Percentiles rank a stretch among this genome's conserved stretches.
Conservation (phyloP, 1,284 basidiomycete genomes). For the Cryptococcus sp. region DNA sequence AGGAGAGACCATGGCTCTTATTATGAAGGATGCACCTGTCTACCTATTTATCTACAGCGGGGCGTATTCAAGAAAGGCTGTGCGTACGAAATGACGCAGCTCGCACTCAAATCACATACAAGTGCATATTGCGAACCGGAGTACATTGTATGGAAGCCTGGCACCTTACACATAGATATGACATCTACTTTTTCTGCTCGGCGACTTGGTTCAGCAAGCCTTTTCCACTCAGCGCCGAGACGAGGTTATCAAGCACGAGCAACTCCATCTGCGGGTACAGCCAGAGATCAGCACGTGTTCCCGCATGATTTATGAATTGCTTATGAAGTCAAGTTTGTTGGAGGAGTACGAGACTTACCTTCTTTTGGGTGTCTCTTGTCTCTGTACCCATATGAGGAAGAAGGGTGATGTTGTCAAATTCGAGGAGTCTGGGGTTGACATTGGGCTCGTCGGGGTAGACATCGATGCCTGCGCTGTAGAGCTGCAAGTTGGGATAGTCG, state of each 20-base stretch:
- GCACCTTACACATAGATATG: too few species aligned
- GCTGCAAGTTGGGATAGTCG: constrained; percentile 54
- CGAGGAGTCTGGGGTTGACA: constrained; percentile 75
- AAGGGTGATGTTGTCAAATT: constrained; percentile 77
- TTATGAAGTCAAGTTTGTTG: too few species aligned
- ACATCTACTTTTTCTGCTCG: constrained; percentile 39
- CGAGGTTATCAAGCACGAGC: constrained; percentile 46
- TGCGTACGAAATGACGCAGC: too few species aligned
- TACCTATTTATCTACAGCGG: too few species aligned
- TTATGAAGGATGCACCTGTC: constrained; percentile 11
- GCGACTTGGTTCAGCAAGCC: constrained; percentile 47
- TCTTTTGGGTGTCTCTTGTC: constrained; percentile 74
- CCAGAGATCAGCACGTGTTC: background rate
- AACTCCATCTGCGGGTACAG: constrained; percentile 33
- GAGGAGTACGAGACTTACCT: constrained; percentile 58
- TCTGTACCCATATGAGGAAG: constrained; percentile 91
- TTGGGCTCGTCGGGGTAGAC: constrained; percentile 86
- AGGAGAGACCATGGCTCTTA: constrained; percentile 54
- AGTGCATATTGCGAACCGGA: too few species aligned
- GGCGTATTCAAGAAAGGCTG: too few species aligned
- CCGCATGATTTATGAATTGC: background rate
- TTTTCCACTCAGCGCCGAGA: constrained; percentile 39
- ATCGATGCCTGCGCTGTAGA: constrained; percentile 81
- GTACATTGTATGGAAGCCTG: too few species aligned
- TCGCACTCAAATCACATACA: too few species aligned